Percentiles rank a stretch among this genome's conserved stretches.
phyloP scores from a whole-genome alignment of 148 eudicot species.

The Vaccinium myrtillus region DNA sequence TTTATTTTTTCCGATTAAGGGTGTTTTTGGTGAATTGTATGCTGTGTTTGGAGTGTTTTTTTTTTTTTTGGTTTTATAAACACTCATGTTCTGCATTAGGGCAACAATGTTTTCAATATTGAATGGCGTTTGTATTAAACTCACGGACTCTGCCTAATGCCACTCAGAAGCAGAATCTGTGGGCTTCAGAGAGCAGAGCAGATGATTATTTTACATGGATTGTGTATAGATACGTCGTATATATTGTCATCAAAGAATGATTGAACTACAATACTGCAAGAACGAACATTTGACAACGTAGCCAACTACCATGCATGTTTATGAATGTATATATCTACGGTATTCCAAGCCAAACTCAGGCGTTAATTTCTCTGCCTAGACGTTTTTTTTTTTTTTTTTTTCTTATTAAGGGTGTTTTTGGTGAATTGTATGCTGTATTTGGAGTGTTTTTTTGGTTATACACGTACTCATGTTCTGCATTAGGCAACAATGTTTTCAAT shows the following conservation, averaged over 20 bases:
- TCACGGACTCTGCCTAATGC: not conserved
- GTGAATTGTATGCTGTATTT: too few species aligned
- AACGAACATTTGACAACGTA: not conserved
- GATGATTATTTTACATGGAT: not conserved
- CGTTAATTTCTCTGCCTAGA: too few species aligned
- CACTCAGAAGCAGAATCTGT: not conserved
- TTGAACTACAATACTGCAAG: not conserved
- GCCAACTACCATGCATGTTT: not conserved
- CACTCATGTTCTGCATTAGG: not conserved
- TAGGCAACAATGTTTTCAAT: too few species aligned
- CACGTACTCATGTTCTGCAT: too few species aligned
- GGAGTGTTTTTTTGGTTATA: too few species aligned
- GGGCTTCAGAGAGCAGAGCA: not conserved
- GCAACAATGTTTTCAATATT: not conserved
- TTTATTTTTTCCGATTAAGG: not conserved
- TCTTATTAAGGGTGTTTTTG: too few species aligned
- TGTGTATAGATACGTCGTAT: not conserved
- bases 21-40: not conserved
- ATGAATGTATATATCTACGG: too few species aligned
- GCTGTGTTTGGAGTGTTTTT: not conserved
- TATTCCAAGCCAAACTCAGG: too few species aligned
- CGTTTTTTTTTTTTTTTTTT: too few species aligned
- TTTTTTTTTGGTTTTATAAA: not conserved
- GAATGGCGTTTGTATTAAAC: too few species aligned
- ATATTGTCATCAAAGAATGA: not conserved